phyloP scores from a whole-genome alignment of 495 filamentous ascomycete genomes.

The Penicillium diatomitis region DNA sequence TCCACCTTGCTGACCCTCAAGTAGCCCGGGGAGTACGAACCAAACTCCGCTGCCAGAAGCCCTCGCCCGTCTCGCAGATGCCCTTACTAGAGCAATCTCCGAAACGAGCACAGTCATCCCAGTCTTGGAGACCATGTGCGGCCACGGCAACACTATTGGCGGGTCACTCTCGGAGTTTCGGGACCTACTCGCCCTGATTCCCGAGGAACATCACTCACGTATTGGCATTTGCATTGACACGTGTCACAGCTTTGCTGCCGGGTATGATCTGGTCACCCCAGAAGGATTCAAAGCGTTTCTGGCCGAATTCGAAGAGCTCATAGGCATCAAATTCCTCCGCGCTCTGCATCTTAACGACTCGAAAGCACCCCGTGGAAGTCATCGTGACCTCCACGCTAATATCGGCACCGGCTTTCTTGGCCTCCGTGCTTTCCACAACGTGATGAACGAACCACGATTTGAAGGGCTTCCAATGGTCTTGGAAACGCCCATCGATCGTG shows the following conservation, averaged over 20 bases:
- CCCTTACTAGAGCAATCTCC: slow-evolving; percentile 71
- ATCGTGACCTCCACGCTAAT: slow-evolving; percentile 83
- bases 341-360: slow-evolving; percentile 91
- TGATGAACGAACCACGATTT: slow-evolving; percentile 76
- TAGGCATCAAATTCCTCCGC: slow-evolving; percentile 70
- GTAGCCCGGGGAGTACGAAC: slow-evolving; percentile 67
- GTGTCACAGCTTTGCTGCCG: slow-evolving; percentile 88
- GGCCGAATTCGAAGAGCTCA: slow-evolving; percentile 63
- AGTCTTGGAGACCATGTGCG: slow-evolving; percentile 92
- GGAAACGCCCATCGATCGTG: slow-evolving; percentile 82
- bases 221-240: slow-evolving; percentile 96
- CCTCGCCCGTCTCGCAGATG: slow-evolving; percentile 64
- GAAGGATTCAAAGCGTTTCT: slow-evolving; percentile 65
- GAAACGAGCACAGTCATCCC: slow-evolving; percentile 68
- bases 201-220: slow-evolving; percentile 61
- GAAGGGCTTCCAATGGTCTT: slow-evolving; percentile 81
- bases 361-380: slow-evolving; percentile 71
- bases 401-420: slow-evolving; percentile 92
- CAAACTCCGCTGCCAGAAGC: slow-evolving; percentile 56
- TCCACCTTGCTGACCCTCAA: slow-evolving; percentile 6
- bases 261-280: slow-evolving; percentile 78
- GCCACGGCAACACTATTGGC: slow-evolving; percentile 79
- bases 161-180: slow-evolving; percentile 74
- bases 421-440: slow-evolving; percentile 77
- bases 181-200: slow-evolving; percentile 67